These are phyloP conservation scores for Tremella fuciformis DNA, from an alignment of 768 basidiomycete species.

Conservation along the genomic window DNA sequence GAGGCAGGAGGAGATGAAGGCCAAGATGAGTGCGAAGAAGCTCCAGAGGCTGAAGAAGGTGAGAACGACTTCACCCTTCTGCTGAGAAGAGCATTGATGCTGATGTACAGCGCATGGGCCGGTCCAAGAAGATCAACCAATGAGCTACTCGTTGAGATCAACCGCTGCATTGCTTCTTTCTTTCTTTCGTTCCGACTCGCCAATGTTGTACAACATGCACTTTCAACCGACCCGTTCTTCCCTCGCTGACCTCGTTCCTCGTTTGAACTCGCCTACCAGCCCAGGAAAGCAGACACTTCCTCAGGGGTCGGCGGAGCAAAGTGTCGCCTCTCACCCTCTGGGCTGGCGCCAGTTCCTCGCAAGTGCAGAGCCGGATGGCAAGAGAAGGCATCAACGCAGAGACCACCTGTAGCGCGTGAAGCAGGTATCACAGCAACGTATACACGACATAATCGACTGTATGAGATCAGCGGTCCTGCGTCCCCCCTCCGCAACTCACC, in stretches of 20 bases:
- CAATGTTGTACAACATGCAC: neutral
- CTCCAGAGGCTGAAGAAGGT: conserved; percentile 51
- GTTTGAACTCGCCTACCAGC: too few species aligned
- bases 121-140: conserved; percentile 51
- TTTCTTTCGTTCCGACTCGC: neutral
- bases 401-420: neutral
- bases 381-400: too few species aligned
- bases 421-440: neutral
- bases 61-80: conserved; percentile 14
- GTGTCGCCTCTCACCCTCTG: too few species aligned
- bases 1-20: conserved; percentile 45
- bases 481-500: neutral
- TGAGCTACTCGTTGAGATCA: too few species aligned
- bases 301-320: too few species aligned
- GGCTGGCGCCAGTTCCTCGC: too few species aligned
- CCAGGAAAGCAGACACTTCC: too few species aligned
- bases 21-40: conserved; percentile 51
- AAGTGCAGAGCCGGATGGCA: too few species aligned
- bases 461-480: neutral
- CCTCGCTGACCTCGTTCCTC: too few species aligned
- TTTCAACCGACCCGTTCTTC: too few species aligned
- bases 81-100: neutral
- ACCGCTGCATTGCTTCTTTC: neutral
- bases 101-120: conserved; percentile 38
- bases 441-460: conserved; percentile 7